Evolutionary conservation across 176 grass and related monocot genomes (phyloP), one percentile per base, ranked within the genome.

Genomic region (Carex pumila): DNA sequence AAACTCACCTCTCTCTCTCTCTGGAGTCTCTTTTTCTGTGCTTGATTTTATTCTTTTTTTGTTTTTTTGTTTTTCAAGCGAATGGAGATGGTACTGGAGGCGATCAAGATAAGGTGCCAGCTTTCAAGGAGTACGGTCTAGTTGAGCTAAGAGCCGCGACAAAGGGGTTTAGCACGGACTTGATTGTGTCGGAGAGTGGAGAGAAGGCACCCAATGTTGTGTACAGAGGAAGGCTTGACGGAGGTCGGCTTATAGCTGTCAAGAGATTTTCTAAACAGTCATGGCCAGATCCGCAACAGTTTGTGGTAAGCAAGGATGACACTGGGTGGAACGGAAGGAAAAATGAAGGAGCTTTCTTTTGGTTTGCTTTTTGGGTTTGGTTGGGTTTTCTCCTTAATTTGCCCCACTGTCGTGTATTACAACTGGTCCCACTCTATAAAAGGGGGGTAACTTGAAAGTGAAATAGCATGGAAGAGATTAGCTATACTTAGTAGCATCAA

Each of bases 191-290:
- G 30, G 96, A 95, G 88, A 99, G 96, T 79, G 96, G 96, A 67
- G 96, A 99, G 93, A 99, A 99, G 96, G 96, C 93, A 12, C 96
- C 96, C 57, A 99, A 99, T 83, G 91, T 92, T 61, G 96, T 99
- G 76, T 99, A 99, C 96, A 90, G 90, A 41, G 96, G 89, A 7
- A 87, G 91, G 5, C 89, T 99, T 85, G 96, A 95, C 37, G 91
- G 95, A 1, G 95, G 89, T 0, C 86, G 93, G 7, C 82, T 93
- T 61, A 91, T 99, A 79, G 96, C 96, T 52, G 93, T 99, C 76
- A 99, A 99, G 93, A 85, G 96, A 62, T 95, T 99, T 89, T 99
- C 96, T 45, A 92, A 91, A 82, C 89, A 90, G 82, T 99, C 96
- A 6, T 99, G 96, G 97, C 93, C 97, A 34, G 97, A 95, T 87